Evolutionary conservation across 2,329 filamentous ascomycete species (phyloP).

Genomic region (Emmonsiellopsis sp.): DNA sequence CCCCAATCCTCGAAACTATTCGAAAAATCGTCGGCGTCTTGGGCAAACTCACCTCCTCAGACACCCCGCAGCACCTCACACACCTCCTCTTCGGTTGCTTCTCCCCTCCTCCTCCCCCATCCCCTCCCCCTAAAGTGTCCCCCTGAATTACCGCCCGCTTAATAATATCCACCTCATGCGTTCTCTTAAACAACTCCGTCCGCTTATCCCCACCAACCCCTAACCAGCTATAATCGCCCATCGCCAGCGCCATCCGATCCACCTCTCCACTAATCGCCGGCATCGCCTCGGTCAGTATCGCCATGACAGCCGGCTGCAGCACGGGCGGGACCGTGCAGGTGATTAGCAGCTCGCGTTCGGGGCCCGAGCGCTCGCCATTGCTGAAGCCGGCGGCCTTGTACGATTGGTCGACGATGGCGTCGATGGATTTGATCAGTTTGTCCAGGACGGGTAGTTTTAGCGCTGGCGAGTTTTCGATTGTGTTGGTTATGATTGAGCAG

Average conservation of each 20-base stretch:
- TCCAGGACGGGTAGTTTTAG: conserved; percentile 55
- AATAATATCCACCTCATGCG: conserved; percentile 49
- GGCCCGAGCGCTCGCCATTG: conserved; percentile 36
- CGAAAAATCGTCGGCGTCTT: conserved; percentile 26
- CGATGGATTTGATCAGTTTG: conserved; percentile 54
- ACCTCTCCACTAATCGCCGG: conserved; percentile 49
- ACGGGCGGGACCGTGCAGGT: conserved; percentile 43
- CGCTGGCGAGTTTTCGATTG: conserved; percentile 38
- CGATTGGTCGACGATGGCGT: conserved; percentile 53
- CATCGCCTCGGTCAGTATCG: conserved; percentile 42
- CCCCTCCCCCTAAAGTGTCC: conserved; percentile 6
- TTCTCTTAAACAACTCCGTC: conserved; percentile 51
- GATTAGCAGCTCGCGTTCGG: conserved; percentile 46
- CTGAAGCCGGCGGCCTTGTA: conserved; percentile 39
- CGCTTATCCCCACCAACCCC: conserved; percentile 52
- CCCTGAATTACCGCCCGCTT: conserved; percentile 32
- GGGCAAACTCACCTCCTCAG: conserved; percentile 48
- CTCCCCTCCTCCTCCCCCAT: neutral
- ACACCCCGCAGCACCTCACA: conserved; percentile 54
- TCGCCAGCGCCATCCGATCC: conserved; percentile 60
- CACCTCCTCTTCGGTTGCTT: conserved; percentile 38
- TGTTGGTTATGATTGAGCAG: conserved; percentile 47
- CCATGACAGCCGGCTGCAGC: conserved; percentile 39
- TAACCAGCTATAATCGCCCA: conserved; percentile 61
- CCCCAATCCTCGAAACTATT: conserved; percentile 28